Conservation (phyloP, 352 stramenopile genomes). For the Aphanomyces euteiches region DNA sequence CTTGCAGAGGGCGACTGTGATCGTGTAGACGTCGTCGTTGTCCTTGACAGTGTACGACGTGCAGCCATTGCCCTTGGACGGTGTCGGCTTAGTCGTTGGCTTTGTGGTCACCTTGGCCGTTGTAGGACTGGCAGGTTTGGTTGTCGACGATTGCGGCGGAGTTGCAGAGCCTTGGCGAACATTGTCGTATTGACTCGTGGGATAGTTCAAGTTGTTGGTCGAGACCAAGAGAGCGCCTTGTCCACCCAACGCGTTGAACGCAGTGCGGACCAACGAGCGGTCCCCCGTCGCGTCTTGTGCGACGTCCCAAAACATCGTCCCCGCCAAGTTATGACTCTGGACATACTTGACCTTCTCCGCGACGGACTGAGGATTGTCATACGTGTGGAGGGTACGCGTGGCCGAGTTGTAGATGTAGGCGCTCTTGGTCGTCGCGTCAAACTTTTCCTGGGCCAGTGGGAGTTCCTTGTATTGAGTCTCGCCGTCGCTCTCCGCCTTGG, state of each 20-base stretch:
- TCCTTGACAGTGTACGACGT: background rate
- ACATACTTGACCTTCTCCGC: conserved; percentile 10
- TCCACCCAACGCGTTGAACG: background rate
- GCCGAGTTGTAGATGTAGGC: background rate
- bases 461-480: background rate
- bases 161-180: background rate
- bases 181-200: conserved; percentile 12
- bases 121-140: background rate
- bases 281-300: background rate
- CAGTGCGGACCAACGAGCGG: background rate
- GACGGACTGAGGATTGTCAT: conserved; percentile 17
- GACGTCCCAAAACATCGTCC: conserved; percentile 22
- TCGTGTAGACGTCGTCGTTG: too few species aligned
- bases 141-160: too few species aligned
- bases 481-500: too few species aligned
- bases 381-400: background rate
- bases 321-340: background rate
- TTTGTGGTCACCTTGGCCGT: too few species aligned
- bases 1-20: too few species aligned
- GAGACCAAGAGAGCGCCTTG: background rate
- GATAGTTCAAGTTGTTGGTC: conserved; percentile 17
- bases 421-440: background rate
- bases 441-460: background rate
- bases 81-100: too few species aligned
- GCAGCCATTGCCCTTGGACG: background rate